Evolutionary conservation across 2,329 filamentous ascomycete species (phyloP).

Genomic region (Lasiodiplodia hormozganensis): DNA sequence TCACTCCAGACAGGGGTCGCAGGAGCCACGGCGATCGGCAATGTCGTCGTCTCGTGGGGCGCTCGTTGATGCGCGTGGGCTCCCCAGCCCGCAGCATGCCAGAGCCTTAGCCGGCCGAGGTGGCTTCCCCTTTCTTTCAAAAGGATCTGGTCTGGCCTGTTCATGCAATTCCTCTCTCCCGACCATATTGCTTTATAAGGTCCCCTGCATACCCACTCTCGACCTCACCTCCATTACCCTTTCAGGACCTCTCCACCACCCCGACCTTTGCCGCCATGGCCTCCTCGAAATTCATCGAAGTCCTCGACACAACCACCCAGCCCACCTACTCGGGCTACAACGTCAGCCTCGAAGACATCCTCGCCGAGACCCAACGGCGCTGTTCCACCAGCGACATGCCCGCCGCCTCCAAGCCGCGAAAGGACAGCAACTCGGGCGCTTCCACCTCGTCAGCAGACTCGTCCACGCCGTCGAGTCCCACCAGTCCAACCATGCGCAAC

Average conservation of each 20-base stretch:
- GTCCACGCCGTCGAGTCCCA: constrained; percentile 19
- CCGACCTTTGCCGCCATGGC: constrained; percentile 34
- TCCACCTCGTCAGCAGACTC: constrained; percentile 21
- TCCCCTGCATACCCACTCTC: constrained; percentile 18
- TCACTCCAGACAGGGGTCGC: constrained; percentile 16
- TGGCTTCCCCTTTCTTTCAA: constrained; percentile 11
- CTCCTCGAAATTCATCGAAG: constrained; percentile 48
- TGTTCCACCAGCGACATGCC: constrained; percentile 28
- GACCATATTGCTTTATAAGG: constrained; percentile 2
- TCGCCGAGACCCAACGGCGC: constrained; percentile 46
- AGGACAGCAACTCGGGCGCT: constrained; percentile 22
- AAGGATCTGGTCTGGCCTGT: constrained; percentile 20
- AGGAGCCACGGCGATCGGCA: constrained; percentile 8
- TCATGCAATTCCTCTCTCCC: constrained; percentile 7
- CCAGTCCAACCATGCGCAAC: constrained; percentile 24
- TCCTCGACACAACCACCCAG: constrained; percentile 44
- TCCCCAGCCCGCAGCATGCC: neutral
- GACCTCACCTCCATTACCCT: constrained; percentile 1
- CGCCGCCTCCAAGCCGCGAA: constrained; percentile 15
- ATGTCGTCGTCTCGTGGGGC: constrained; percentile 25
- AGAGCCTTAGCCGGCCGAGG: constrained; percentile 12
- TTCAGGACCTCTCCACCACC: neutral
- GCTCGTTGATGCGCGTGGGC: constrained; percentile 11
- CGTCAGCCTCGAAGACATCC: constrained; percentile 48
- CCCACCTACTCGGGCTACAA: constrained; percentile 44